Evolutionary conservation across 306 rosid species (phyloP).

Genomic region (Castanospermum australe): DNA sequence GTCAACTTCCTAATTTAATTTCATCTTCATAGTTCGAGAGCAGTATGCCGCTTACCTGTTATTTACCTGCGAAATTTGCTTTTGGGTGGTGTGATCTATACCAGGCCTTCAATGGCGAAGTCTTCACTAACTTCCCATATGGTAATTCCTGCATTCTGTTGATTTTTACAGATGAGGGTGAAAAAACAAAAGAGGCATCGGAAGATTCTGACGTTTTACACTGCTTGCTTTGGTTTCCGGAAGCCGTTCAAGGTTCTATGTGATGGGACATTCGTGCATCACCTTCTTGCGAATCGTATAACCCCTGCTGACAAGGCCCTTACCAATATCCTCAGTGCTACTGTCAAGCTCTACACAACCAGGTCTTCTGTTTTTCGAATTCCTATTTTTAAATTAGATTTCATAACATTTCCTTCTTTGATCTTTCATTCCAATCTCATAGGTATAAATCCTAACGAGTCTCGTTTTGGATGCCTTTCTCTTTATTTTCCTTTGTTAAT

Average conservation of each 20-base stretch:
- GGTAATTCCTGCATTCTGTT: too few species aligned
- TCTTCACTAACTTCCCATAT: too few species aligned
- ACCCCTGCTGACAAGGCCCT: conserved; percentile 73
- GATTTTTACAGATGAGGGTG: conserved; percentile 57
- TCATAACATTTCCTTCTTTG: not conserved
- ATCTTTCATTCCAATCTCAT: not conserved
- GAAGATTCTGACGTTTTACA: conserved; percentile 64
- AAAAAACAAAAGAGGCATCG: conserved; percentile 75
- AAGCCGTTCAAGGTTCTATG: conserved; percentile 75
- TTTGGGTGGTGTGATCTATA: too few species aligned
- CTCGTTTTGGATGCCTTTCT: not conserved
- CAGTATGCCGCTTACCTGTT: too few species aligned
- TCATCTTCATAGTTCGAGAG: too few species aligned
- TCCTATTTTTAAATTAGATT: not conserved
- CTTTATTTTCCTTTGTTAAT: conserved; percentile 7
- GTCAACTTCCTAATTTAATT: too few species aligned
- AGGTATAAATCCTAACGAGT: not conserved
- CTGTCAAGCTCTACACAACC: conserved; percentile 80
- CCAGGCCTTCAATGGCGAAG: too few species aligned
- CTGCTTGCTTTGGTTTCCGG: conserved; percentile 71
- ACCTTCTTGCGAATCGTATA: conserved; percentile 59
- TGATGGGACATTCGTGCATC: conserved; percentile 79
- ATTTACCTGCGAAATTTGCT: too few species aligned
- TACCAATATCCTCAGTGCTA: conserved; percentile 47
- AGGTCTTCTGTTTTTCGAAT: conserved; percentile 33